Conservation (phyloP, 192 early-diverging fungal genomes). For the Coemansia sp. region DNA sequence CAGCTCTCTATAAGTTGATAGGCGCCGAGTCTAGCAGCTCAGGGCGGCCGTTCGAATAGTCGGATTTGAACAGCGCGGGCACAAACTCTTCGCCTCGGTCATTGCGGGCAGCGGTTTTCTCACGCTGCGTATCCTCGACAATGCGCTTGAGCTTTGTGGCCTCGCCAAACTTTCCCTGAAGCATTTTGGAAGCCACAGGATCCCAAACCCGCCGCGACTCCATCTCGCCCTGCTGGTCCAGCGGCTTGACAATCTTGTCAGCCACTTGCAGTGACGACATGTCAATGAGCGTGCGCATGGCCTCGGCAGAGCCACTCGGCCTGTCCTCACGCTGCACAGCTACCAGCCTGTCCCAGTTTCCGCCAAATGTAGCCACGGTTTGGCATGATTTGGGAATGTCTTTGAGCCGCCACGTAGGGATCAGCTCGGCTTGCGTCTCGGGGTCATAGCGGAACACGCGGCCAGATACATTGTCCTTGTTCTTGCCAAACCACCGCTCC, state of each 20-base stretch:
- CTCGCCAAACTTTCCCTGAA: conserved; percentile 54
- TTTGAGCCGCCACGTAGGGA: conserved; percentile 53
- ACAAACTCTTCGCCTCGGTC: conserved; percentile 53
- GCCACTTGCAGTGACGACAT: conserved; percentile 50
- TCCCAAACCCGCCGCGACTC: conserved; percentile 68
- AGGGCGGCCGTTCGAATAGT: conserved; percentile 48
- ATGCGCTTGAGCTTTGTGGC: conserved; percentile 66
- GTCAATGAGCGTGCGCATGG: conserved; percentile 52
- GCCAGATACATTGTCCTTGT: conserved; percentile 65
- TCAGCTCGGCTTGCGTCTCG: conserved; percentile 20
- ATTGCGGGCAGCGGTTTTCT: conserved; percentile 52
- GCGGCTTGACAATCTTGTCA: conserved; percentile 56
- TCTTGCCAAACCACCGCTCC: conserved; percentile 69
- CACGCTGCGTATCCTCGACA: conserved; percentile 68
- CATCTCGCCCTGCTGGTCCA: conserved; percentile 60
- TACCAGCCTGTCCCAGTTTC: conserved; percentile 66
- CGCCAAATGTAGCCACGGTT: conserved; percentile 59
- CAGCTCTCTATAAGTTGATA: conserved; percentile 31
- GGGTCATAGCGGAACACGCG: conserved; percentile 66
- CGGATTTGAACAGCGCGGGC: conserved; percentile 62
- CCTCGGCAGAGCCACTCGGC: neutral
- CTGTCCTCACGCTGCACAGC: conserved; percentile 27
- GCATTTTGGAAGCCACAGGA: conserved; percentile 59
- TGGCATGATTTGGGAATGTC: conserved; percentile 56
- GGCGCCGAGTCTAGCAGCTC: conserved; percentile 43